Percentiles rank a stretch among this genome's conserved stretches.
Evolutionary conservation across 305 asterid genomes (phyloP).

Genomic region (Caryopteris hybrid): DNA sequence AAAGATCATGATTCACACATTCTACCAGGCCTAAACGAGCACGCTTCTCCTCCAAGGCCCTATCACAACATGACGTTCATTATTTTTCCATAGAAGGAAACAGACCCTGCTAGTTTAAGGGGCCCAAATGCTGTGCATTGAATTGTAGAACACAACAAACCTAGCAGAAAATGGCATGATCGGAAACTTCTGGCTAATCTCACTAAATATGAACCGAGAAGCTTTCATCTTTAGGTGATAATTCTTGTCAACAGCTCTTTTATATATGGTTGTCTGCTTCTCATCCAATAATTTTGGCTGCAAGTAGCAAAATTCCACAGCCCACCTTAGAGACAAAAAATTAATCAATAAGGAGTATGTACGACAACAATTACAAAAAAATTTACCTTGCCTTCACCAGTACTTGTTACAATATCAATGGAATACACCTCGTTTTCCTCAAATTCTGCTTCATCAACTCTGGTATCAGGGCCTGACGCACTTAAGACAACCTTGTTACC

Average conservation of each 20-base stretch:
- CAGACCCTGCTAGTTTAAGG: not conserved
- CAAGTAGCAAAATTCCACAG: slow-evolving; percentile 11
- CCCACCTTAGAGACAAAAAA: not conserved
- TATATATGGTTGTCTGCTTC: slow-evolving; percentile 67
- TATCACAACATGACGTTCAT: slow-evolving; percentile 10
- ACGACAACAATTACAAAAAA: not conserved
- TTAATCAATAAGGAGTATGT: not conserved
- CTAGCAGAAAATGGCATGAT: slow-evolving; percentile 90
- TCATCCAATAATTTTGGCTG: slow-evolving; percentile 82
- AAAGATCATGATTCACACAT: slow-evolving; percentile 88
- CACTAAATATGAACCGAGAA: slow-evolving; percentile 68
- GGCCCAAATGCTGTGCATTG: not conserved
- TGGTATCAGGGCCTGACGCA: slow-evolving; percentile 66
- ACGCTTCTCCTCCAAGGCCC: slow-evolving; percentile 98
- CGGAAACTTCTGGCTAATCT: slow-evolving; percentile 70
- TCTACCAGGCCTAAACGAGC: slow-evolving; percentile 89
- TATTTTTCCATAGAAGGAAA: not conserved
- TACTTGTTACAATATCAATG: slow-evolving; percentile 77
- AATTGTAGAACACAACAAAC: slow-evolving; percentile 21
- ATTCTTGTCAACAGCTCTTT: slow-evolving; percentile 68
- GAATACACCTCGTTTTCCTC: slow-evolving; percentile 97
- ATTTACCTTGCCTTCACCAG: slow-evolving; percentile 85
- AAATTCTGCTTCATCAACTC: slow-evolving; percentile 93
- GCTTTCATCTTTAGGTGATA: slow-evolving; percentile 74
- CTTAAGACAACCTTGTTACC: slow-evolving; percentile 90